Evolutionary conservation across 2,329 filamentous ascomycete genomes (phyloP), one percentile per base, ranked within the genome.

Genomic region (Emericellopsis cladophorae): DNA sequence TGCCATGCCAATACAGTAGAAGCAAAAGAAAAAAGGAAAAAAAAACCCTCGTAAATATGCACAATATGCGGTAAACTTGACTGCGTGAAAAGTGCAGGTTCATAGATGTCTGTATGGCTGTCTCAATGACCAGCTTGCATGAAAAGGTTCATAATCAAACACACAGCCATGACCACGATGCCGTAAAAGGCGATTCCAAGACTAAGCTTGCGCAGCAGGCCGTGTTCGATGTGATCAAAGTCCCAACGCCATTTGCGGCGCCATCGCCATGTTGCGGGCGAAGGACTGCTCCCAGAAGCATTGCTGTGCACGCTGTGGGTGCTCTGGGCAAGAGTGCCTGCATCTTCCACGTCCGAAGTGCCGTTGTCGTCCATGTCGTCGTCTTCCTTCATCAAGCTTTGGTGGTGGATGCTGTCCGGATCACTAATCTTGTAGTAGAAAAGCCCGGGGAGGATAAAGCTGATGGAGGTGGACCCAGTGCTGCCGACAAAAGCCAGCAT

Each of bases 391-490:
- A 87, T 68, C 9, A 96, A 67, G 12, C 83, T 77, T 57, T 95
- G 90, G 51, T 95, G 88, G 46, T 90, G 79, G 23, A 81, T 74
- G 36, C 85, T 90, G 42, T 95, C 83, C 0, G 92, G 92, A 21
- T 86, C 79, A 11, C 87, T 93, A 45, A 98, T 96, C 62, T 96
- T 96, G 66, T 96, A 98, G 62, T 96, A 98, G 60, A 98, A 98
- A 4, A 98, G 64, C 0, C 92, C 92, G 0, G 92, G 92, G 1
- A 98, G 72, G 48, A 98, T 96, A 58, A 98, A 98, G 46, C 86
- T 94, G 52, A 98, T 98, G 45, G 86, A 87, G 0, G 92, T 98
- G 40, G 83, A 90, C 40, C 92, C 92, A 0, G 92, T 98, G 51
- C 83, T 88, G 31, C 92, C 92, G 10, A 98, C 92, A 51, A 95